Evolutionary conservation across 352 stramenopile species (phyloP).

Genomic region (Detonula confervacea): DNA sequence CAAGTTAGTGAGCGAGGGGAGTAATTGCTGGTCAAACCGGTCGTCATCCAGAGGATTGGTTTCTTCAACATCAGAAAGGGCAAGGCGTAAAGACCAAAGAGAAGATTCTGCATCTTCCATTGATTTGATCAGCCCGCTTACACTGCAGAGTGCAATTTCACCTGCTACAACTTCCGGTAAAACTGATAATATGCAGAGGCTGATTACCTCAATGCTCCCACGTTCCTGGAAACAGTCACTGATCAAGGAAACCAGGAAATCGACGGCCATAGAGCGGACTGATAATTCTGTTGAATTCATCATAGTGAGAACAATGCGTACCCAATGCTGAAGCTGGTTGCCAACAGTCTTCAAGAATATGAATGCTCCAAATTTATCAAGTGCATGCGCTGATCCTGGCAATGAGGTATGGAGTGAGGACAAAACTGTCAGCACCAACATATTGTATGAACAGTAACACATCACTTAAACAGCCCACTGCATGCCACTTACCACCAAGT

Average conservation of each 20-base stretch:
- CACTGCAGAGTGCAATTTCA: slow-evolving; percentile 78
- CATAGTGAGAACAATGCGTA: slow-evolving; percentile 72
- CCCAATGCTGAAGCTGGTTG: slow-evolving; percentile 76
- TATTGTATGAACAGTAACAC: too few species aligned
- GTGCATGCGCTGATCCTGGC: slow-evolving; percentile 52
- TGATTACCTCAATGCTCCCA: slow-evolving; percentile 73
- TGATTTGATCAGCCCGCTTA: slow-evolving; percentile 63
- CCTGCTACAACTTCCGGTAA: slow-evolving; percentile 78
- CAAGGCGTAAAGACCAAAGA: slow-evolving; percentile 79
- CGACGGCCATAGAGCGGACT: slow-evolving; percentile 82
- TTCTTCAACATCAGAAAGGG: slow-evolving; percentile 82
- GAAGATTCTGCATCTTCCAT: slow-evolving; percentile 69
- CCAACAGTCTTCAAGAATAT: slow-evolving; percentile 71
- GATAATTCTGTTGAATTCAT: slow-evolving; percentile 84
- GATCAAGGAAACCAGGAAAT: slow-evolving; percentile 82
- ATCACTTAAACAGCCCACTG: too few species aligned
- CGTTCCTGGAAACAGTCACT: slow-evolving; percentile 61
- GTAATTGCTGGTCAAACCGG: slow-evolving; percentile 74
- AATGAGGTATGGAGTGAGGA: too few species aligned
- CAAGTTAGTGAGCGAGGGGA: slow-evolving; percentile 67
- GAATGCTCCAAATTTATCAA: slow-evolving; percentile 80
- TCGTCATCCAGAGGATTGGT: slow-evolving; percentile 81
- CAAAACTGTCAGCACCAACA: too few species aligned
- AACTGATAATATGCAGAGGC: slow-evolving; percentile 66
- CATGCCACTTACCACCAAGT: slow-evolving; percentile 71